These are phyloP conservation scores for Hanseniaspora pseudoguilliermondii DNA, from an alignment of 805 yeast species.

Conservation along the genomic window DNA sequence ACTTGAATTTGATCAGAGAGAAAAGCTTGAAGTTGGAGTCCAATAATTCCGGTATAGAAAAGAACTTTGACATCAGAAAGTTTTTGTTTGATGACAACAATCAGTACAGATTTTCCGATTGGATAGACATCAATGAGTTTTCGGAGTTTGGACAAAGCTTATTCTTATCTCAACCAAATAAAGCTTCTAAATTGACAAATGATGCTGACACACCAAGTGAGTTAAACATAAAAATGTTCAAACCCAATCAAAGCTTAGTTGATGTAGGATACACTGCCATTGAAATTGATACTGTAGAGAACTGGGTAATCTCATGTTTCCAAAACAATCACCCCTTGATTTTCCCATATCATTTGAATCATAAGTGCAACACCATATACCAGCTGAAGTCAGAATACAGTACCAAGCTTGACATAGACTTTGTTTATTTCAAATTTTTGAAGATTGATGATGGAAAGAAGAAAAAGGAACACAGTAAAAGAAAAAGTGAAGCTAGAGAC, in stretches of 20 bases:
- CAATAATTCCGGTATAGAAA: slow-evolving; percentile 13
- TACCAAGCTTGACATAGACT: not conserved
- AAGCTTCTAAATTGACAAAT: not conserved
- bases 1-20: not conserved
- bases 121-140: slow-evolving; percentile 15
- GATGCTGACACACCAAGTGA: not conserved
- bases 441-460: not conserved
- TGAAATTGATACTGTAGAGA: not conserved
- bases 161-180: not conserved
- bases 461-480: not conserved
- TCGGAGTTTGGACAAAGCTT: slow-evolving; percentile 1
- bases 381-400: not conserved
- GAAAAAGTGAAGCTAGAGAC: not conserved
- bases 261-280: not conserved
- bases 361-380: not conserved
- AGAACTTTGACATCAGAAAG: slow-evolving; percentile 14
- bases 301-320: slow-evolving; percentile 1
- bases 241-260: not conserved
- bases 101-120: slow-evolving; percentile 7
- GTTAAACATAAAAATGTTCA: not conserved
- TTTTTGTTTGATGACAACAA: slow-evolving; percentile 19
- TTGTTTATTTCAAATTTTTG: not conserved
- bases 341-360: slow-evolving; percentile 5
- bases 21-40: slow-evolving; percentile 9
- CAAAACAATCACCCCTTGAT: slow-evolving; percentile 7